phyloP scores from a whole-genome alignment of 768 basidiomycete species.

The Calocybe indica region DNA sequence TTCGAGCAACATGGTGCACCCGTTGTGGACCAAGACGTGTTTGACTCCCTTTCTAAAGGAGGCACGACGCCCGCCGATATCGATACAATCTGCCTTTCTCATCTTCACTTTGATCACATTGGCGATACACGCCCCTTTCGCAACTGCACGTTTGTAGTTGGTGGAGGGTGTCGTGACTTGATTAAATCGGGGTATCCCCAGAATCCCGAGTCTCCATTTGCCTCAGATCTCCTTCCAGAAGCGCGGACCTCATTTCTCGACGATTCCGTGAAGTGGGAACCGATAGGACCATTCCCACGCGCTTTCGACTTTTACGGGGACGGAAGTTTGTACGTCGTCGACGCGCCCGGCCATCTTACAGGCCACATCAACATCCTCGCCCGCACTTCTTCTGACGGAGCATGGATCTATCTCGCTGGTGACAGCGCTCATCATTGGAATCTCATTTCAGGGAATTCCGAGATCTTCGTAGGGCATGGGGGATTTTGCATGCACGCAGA shows the following conservation, averaged over 20 bases:
- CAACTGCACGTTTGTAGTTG: slow-evolving; percentile 38
- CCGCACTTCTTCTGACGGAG: slow-evolving; percentile 42
- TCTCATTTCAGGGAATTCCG: slow-evolving; percentile 35
- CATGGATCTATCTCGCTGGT: slow-evolving; percentile 47
- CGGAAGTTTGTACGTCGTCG: slow-evolving; percentile 48
- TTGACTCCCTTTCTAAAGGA: slow-evolving; percentile 41
- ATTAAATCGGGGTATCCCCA: slow-evolving; percentile 14
- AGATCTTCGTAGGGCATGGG: slow-evolving; percentile 25
- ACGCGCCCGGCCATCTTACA: slow-evolving; percentile 46
- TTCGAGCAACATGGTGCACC: no score
- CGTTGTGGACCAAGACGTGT: slow-evolving; percentile 27
- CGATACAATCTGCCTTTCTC: slow-evolving; percentile 37
- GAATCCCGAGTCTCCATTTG: background rate
- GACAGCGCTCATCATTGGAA: slow-evolving; percentile 49
- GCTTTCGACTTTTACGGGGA: slow-evolving; percentile 47
- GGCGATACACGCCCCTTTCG: slow-evolving; percentile 40
- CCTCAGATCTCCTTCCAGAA: background rate
- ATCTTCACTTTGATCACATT: slow-evolving; percentile 46
- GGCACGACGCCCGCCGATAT: slow-evolving; percentile 34
- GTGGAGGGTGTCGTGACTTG: slow-evolving; percentile 28
- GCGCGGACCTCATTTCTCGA: background rate
- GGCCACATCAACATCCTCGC: slow-evolving; percentile 48
- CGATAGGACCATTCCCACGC: slow-evolving; percentile 17
- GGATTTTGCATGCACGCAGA: slow-evolving; percentile 34
- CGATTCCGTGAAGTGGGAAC: background rate